Evolutionary conservation across 805 yeast genomes (phyloP), one percentile per base, ranked within the genome.

Genomic region (Candida stauntonica): DNA sequence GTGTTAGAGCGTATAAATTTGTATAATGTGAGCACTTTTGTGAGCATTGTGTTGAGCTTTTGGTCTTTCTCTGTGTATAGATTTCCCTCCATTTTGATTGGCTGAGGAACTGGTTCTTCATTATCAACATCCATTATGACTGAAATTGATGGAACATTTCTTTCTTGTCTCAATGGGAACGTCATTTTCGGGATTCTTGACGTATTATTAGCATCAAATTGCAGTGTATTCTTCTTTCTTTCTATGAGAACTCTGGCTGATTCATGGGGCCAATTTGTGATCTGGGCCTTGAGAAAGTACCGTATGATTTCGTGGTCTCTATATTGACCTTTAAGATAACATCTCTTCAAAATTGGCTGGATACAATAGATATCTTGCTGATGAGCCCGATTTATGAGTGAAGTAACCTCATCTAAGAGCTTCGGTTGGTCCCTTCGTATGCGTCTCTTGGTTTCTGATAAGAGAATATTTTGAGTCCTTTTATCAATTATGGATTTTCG

Each of bases 251-350:
- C 43, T 7, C 43, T 13, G 3, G 44, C 28, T n/a, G 39, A 35
- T 26, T 52, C 53, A 21, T 30, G n/a, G 1, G 57, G 59, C 59
- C 59, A 53, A 15, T 35, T 33, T 2, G 42, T 39, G 13, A 52
- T 35, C 9, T 50, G 36, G 3, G 46, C 48, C 23, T 43, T 45
- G 6, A 54, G 39, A 31, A 54, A 54, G 21, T 38, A 46, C 7
- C 53, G 28, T 3, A 54, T 45, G 5, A 17, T 32, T 16, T 44
- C 45, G 24, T 51, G 50, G 20, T 51, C 51, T 21, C 48, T 26
- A 26, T 48, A 53, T 16, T 36, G 32, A 5, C 48, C 55, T 13
- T 41, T 39, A 1, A 48, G 35, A 29, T 54, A 51, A 38, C 48
- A 47, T 13, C 52, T 33, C 19, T 33, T 27, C 7, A 54, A 27